phyloP scores from a whole-genome alignment of 192 early-diverging fungal genomes.

The Rhizophagus clarus region DNA sequence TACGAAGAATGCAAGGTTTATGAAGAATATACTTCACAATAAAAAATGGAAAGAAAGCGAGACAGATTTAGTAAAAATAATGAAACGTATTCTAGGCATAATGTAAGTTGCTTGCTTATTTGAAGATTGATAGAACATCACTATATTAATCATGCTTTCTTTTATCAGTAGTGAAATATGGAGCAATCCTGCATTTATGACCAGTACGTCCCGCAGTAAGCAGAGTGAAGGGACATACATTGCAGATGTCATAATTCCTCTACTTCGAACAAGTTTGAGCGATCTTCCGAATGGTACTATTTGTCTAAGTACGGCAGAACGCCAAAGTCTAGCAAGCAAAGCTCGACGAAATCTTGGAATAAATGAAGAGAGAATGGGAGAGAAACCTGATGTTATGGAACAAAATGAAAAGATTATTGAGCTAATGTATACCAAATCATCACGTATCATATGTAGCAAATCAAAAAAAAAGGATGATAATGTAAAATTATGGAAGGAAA shows the following conservation, averaged over 20 bases:
- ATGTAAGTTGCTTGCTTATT: neutral
- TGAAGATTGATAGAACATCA: neutral
- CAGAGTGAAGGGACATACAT: too few species aligned
- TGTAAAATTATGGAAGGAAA: conserved; percentile 5
- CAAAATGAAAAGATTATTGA: conserved; percentile 1
- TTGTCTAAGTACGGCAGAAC: too few species aligned
- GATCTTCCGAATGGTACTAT: too few species aligned
- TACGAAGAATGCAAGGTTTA: neutral
- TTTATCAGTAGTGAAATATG: conserved; percentile 6
- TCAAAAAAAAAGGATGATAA: neutral
- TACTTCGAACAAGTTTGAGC: too few species aligned
- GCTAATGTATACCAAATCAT: neutral
- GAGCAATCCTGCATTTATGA: too few species aligned
- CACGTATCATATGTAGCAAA: neutral
- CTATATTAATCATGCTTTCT: neutral
- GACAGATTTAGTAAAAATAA: neutral
- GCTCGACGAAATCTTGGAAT: too few species aligned
- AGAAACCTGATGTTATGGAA: conserved; percentile 3
- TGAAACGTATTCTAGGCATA: conserved; percentile 1
- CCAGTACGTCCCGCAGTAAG: too few species aligned
- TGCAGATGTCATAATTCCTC: too few species aligned
- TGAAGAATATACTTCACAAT: conserved; percentile 1
- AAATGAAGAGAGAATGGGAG: neutral
- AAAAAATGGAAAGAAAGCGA: conserved; percentile 25
- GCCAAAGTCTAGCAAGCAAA: too few species aligned